A percentile compares a stretch with the other conserved stretches of the same genome.
phyloP scores from a whole-genome alignment of 2,329 filamentous ascomycete genomes.

The Salinomyces thailandicus region DNA sequence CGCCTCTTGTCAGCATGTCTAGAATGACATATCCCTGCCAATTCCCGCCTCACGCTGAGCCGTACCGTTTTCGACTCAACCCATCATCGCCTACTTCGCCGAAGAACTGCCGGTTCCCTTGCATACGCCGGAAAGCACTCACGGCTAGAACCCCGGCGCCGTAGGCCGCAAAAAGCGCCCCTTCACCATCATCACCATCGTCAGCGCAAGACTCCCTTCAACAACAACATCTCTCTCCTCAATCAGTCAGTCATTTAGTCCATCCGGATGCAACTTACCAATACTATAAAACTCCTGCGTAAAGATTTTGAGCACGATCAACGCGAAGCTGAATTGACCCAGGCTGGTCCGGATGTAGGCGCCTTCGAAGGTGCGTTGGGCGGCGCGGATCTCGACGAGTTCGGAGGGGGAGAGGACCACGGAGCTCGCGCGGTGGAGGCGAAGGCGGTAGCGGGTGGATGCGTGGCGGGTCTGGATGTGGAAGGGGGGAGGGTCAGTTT shows the following conservation, averaged over 20 bases:
- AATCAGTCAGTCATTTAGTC: too few species aligned
- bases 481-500: neutral
- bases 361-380: slow-evolving; percentile 92
- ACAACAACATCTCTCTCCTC: too few species aligned
- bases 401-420: slow-evolving; percentile 73
- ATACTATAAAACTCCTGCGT: slow-evolving; percentile 93
- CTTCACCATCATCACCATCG: too few species aligned
- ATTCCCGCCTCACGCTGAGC: too few species aligned
- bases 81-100: slow-evolving; percentile 51
- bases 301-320: slow-evolving; percentile 94
- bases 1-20: neutral
- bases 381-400: slow-evolving; percentile 86
- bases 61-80: slow-evolving; percentile 41
- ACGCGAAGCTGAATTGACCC: slow-evolving; percentile 86
- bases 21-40: too few species aligned
- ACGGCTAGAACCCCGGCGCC: slow-evolving; percentile 75
- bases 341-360: slow-evolving; percentile 93
- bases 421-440: slow-evolving; percentile 72
- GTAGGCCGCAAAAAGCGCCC: slow-evolving; percentile 81
- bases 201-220: too few species aligned
- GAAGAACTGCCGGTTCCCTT: slow-evolving; percentile 93
- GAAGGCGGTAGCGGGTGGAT: slow-evolving; percentile 64
- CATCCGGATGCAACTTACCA: slow-evolving; percentile 41
- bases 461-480: slow-evolving; percentile 44
- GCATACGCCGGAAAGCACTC: slow-evolving; percentile 73